Percentiles rank a stretch among this genome's conserved stretches.
These are phyloP conservation scores for Coemansia sp. DNA, from an alignment of 192 early-diverging fungal species.

Conservation along the genomic window DNA sequence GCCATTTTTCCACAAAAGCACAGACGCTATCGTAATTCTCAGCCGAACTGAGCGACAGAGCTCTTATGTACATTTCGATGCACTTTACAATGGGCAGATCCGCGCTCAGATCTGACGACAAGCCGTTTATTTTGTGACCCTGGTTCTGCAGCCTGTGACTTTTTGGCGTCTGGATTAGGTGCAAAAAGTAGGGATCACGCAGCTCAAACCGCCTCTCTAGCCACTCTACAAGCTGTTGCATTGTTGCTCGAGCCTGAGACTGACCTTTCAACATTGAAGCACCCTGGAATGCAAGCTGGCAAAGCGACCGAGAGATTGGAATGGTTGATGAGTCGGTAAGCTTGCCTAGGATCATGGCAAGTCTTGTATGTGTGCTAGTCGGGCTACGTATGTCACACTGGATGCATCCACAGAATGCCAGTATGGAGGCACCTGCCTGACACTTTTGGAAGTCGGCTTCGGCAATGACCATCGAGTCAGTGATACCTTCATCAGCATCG, in stretches of 20 bases:
- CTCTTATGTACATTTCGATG: not conserved
- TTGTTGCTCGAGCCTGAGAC: not conserved
- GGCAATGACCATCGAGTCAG: too few relatives aligned
- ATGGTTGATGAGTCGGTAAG: not conserved
- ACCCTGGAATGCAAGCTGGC: conserved; percentile 2
- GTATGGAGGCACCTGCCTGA: conserved; percentile 9
- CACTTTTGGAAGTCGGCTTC: conserved; percentile 1
- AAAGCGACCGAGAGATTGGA: conserved; percentile 2
- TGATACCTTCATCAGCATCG: not conserved
- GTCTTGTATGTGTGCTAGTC: not conserved
- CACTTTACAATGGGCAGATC: not conserved
- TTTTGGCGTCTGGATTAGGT: not conserved
- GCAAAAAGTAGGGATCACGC: conserved; percentile 1
- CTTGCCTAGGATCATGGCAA: not conserved
- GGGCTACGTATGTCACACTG: not conserved
- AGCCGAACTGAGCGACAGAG: not conserved
- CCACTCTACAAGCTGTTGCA: not conserved
- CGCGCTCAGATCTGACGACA: not conserved
- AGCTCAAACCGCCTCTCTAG: not conserved
- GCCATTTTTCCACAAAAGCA: not conserved
- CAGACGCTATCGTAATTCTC: not conserved
- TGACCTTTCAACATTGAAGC: not conserved
- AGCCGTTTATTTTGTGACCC: not conserved
- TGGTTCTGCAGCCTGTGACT: too few relatives aligned
- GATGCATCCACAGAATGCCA: conserved; percentile 7